Conservation (phyloP, 208 protist species). For the Herpetomonas tarakana region DNA sequence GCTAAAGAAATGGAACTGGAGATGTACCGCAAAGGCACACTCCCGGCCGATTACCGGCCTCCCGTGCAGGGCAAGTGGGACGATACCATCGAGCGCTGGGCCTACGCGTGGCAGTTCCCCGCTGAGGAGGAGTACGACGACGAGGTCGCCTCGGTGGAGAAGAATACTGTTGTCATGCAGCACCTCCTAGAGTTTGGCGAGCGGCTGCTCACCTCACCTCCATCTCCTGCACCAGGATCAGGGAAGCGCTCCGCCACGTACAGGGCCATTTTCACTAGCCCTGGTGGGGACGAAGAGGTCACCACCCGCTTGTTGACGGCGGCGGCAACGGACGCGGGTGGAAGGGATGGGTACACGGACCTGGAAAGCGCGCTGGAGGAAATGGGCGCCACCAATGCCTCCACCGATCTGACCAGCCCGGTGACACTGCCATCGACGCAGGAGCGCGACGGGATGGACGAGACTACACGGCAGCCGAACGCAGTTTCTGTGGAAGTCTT, state of each 20-base stretch:
- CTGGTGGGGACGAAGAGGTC: slow-evolving; percentile 2
- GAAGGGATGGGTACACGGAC: slow-evolving; percentile 24
- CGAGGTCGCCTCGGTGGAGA: slow-evolving; percentile 35
- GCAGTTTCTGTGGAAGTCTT: slow-evolving; percentile 45
- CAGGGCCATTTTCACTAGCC: background rate
- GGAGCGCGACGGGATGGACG: no score
- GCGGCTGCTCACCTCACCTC: slow-evolving; percentile 40
- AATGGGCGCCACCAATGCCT: background rate
- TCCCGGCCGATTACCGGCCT: slow-evolving; percentile 82
- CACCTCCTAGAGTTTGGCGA: slow-evolving; percentile 63
- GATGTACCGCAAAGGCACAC: slow-evolving; percentile 70
- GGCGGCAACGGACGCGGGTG: background rate
- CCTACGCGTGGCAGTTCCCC: slow-evolving; percentile 90
- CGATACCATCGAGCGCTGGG: slow-evolving; percentile 90
- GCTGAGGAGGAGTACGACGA: slow-evolving; percentile 77
- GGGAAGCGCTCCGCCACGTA: slow-evolving; percentile 49
- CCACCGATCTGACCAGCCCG: background rate
- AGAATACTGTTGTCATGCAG: slow-evolving; percentile 54
- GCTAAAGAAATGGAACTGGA: slow-evolving; percentile 83
- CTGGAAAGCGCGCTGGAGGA: slow-evolving; percentile 33
- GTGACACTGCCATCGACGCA: background rate
- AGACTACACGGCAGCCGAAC: no score
- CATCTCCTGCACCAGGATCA: slow-evolving; percentile 35
- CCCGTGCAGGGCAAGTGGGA: slow-evolving; percentile 87
- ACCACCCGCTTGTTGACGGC: background rate